Evolutionary conservation across 2,329 filamentous ascomycete species (phyloP).

Genomic region (Nemania sp.): DNA sequence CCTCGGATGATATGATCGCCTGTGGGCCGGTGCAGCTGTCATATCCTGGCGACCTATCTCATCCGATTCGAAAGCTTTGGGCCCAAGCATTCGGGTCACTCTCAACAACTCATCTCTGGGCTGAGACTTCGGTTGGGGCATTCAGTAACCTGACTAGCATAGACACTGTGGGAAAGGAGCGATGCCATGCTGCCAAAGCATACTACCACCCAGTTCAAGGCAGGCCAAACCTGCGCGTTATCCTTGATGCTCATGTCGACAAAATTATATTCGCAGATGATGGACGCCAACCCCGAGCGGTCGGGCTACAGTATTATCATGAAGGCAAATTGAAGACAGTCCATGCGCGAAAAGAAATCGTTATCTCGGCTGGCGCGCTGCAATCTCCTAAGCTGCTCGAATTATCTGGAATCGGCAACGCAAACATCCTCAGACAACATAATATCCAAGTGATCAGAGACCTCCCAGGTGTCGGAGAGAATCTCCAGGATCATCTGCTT

Average conservation of each 20-base stretch:
- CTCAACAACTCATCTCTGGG: slow-evolving; percentile 15
- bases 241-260: slow-evolving; percentile 19
- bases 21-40: slow-evolving; percentile 24
- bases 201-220: slow-evolving; percentile 21
- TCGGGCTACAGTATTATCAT: slow-evolving; percentile 21
- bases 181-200: slow-evolving; percentile 24
- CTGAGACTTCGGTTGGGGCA: slow-evolving; percentile 22
- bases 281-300: slow-evolving; percentile 5
- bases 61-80: slow-evolving; percentile 26
- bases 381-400: slow-evolving; percentile 42
- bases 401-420: slow-evolving; percentile 41
- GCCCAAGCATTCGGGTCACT: slow-evolving; percentile 17
- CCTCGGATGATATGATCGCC: background rate
- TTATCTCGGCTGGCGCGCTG: slow-evolving; percentile 27
- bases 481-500: slow-evolving; percentile 33
- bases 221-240: slow-evolving; percentile 25
- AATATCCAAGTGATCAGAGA: slow-evolving; percentile 17
- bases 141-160: slow-evolving; percentile 29
- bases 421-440: slow-evolving; percentile 14
- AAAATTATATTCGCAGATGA: slow-evolving; percentile 23
- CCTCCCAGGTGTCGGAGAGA: slow-evolving; percentile 28
- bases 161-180: slow-evolving; percentile 19
- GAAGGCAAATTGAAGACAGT: background rate
- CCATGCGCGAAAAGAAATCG: slow-evolving; percentile 27
- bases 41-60: slow-evolving; percentile 12